Evolutionary conservation across 148 eudicot genomes (phyloP).

Genomic region (Camellia japonica): DNA sequence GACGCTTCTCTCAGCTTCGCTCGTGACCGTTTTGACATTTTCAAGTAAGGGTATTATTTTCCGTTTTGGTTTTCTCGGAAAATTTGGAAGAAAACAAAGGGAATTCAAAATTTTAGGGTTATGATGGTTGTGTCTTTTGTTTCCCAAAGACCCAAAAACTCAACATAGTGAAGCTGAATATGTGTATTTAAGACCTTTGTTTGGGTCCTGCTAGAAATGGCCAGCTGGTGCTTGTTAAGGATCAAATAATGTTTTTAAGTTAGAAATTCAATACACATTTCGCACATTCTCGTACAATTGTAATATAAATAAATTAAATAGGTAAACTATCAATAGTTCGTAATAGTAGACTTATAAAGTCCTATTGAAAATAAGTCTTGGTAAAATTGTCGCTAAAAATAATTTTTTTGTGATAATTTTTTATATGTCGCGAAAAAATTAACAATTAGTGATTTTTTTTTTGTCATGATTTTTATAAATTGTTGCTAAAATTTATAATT

Average conservation of each 20-base stretch:
- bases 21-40: slow-evolving; percentile 75
- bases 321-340: too few species aligned
- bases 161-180: neutral
- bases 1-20: slow-evolving; percentile 78
- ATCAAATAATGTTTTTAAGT: too few species aligned
- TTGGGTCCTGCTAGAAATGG: neutral
- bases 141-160: neutral
- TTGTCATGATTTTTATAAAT: neutral
- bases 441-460: neutral
- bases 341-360: too few species aligned
- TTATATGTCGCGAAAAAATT: neutral
- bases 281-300: too few species aligned
- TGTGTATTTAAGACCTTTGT: neutral
- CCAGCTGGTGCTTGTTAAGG: too few species aligned
- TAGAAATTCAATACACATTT: too few species aligned
- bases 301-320: too few species aligned
- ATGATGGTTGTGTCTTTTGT: neutral
- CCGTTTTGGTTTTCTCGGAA: neutral
- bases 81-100: neutral
- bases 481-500: neutral
- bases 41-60: slow-evolving; percentile 36
- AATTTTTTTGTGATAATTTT: too few species aligned
- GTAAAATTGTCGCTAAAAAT: too few species aligned
- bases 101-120: neutral
- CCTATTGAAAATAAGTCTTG: too few species aligned